Conservation (phyloP, 495 filamentous ascomycete genomes). For the Aspergillus panamensis region DNA sequence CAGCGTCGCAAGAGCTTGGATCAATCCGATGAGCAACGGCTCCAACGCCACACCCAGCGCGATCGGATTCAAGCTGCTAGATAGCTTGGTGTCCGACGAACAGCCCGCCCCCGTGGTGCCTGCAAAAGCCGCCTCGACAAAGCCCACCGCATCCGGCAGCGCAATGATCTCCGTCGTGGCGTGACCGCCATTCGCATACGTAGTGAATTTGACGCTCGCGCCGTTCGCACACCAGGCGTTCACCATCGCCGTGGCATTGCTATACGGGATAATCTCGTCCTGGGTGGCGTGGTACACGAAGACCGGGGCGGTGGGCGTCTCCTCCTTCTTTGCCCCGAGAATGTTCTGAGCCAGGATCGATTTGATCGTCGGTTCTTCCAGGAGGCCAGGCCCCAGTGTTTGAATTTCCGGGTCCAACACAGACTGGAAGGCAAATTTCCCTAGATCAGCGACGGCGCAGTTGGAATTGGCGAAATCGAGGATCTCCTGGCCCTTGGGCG, state of each 20-base stretch:
- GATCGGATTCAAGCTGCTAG: slow-evolving; percentile 25
- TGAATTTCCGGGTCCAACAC: slow-evolving; percentile 27
- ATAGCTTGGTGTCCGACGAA: slow-evolving; percentile 22
- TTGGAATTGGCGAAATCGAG: slow-evolving; percentile 17
- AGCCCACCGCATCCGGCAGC: slow-evolving; percentile 24
- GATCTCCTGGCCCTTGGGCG: slow-evolving; percentile 15
- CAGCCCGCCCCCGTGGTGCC: slow-evolving; percentile 26
- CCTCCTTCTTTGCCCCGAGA: slow-evolving; percentile 24
- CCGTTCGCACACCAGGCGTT: slow-evolving; percentile 30
- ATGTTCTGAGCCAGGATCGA: slow-evolving; percentile 22
- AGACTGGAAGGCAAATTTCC: slow-evolving; percentile 24
- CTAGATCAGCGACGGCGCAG: slow-evolving; percentile 24
- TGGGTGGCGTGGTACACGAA: slow-evolving; percentile 34
- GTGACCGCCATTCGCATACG: slow-evolving; percentile 30
- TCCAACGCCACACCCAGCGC: slow-evolving; percentile 30
- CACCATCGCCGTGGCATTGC: slow-evolving; percentile 23
- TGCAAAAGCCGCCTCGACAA: slow-evolving; percentile 29
- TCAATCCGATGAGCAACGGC: slow-evolving; percentile 25
- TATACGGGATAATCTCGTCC: slow-evolving; percentile 35
- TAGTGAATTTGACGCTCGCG: slow-evolving; percentile 31
- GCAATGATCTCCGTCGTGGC: slow-evolving; percentile 29
- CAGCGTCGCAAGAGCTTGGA: slow-evolving; percentile 20
- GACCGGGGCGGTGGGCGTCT: slow-evolving; percentile 32
- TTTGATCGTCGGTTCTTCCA: slow-evolving; percentile 25
- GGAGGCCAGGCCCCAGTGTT: slow-evolving; percentile 23